Base-by-base conservation (phyloP, 192 early-diverging fungal species). In the Podila horticola region DNA sequence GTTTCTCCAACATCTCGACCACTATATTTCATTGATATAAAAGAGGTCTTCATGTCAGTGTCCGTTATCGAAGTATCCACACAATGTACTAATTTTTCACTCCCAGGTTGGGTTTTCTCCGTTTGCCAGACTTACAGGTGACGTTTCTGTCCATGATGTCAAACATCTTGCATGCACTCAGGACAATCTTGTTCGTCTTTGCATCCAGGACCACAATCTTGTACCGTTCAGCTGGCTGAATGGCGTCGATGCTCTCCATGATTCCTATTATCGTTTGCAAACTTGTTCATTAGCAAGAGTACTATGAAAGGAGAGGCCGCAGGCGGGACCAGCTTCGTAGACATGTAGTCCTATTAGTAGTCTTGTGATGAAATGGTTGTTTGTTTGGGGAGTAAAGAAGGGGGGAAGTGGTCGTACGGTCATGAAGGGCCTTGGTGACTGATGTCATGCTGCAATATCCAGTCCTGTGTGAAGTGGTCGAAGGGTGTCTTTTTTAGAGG, bases 171-270 rank as follows among this genome's bases (percentile, higher is more conserved):
- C 91, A 92, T 6, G 92, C 87, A 11, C 89, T 89, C 65, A 89
- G 91, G 13, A 95, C 77, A 45, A 96, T 90, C 41, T 92, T 90
- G 62, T 90, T 74, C 22, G 94, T 88, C 48, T 90, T 90, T 34
- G 87, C 83, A 87, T 96, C 95, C 0, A 95, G 89, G 13, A 96
- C 92, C 5, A 95, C 82, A 67, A 96, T 89, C 82, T 96, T 96
- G 93, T 92, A 96, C 66, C 87, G 84, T 61, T 87, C 88, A 19
- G 91, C 86, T 17, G 93, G 91, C 69, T 94, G 88, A 26, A 94
- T 87, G 0, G 93, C 86, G 75, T 88, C 86, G 69, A 96, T 92
- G 86, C 93, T 93, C 61, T 95, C 94, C 61, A 92, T 65, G 64
- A 90, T 71, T 19, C 87, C 89, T 90, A 83, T 10, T 12, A 36